phyloP scores from a whole-genome alignment of 2,329 filamentous ascomycete species.

The Venturia aucupariae region DNA sequence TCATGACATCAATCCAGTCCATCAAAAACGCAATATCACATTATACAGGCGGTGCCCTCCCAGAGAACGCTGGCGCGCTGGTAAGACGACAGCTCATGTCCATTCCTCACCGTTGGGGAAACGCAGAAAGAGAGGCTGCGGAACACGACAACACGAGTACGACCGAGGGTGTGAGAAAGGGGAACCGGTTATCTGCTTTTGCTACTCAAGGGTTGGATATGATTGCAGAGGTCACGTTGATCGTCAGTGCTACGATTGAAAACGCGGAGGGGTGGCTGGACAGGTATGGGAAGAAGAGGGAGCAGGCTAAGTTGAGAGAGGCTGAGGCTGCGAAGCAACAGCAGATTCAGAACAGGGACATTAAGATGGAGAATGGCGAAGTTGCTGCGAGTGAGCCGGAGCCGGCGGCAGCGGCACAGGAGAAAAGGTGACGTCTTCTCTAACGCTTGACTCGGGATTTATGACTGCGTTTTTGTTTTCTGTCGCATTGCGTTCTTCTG shows the following conservation, averaged over 20 bases:
- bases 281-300: constrained; percentile 45
- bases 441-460: too few species aligned
- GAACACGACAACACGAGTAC: constrained; percentile 19
- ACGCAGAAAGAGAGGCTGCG: constrained; percentile 50
- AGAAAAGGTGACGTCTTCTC: not conserved
- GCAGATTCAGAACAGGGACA: not conserved
- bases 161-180: constrained; percentile 45
- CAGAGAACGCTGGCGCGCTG: constrained; percentile 75
- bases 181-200: constrained; percentile 72
- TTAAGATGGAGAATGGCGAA: not conserved
- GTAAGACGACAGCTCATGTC: constrained; percentile 78
- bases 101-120: constrained; percentile 71
- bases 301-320: not conserved
- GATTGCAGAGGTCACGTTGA: constrained; percentile 81
- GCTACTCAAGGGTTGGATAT: constrained; percentile 89
- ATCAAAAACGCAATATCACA: constrained; percentile 79
- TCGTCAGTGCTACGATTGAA: constrained; percentile 80
- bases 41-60: constrained; percentile 83
- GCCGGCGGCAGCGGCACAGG: not conserved
- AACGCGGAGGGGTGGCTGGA: constrained; percentile 91
- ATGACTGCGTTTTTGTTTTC: not conserved
- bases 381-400: not conserved
- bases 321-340: not conserved
- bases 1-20: constrained; percentile 53
- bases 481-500: not conserved